Evolutionary conservation across 192 early-diverging fungal genomes (phyloP).

Genomic region (Backusella morwellensis): DNA sequence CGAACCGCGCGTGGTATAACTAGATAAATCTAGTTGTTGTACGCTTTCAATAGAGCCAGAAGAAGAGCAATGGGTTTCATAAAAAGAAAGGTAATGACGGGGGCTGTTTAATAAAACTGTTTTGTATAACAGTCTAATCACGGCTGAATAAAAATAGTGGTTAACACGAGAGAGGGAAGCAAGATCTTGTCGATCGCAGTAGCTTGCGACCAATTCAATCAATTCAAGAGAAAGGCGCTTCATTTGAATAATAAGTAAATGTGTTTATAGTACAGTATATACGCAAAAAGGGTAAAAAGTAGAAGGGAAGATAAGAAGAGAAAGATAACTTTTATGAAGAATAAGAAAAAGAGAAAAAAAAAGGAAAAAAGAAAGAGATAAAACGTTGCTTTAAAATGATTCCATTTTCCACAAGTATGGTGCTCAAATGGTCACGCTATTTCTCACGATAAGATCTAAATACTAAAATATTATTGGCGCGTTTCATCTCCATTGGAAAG

Average conservation of each 20-base stretch:
- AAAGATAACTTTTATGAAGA: not conserved
- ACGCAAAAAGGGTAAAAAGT: not conserved
- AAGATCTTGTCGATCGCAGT: not conserved
- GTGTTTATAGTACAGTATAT: not conserved
- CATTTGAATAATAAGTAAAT: not conserved
- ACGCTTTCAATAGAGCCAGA: not conserved
- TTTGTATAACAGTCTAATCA: not conserved
- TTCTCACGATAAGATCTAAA: conserved; percentile 2
- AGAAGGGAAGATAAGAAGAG: not conserved
- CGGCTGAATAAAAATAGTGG: conserved; percentile 5
- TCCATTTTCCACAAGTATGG: not conserved
- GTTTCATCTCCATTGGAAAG: not conserved
- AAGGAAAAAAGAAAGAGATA: not conserved
- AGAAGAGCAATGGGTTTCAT: not conserved
- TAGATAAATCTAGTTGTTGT: conserved; percentile 15
- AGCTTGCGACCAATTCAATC: conserved; percentile 8
- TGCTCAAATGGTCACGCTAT: conserved; percentile 1
- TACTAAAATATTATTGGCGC: not conserved
- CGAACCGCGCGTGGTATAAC: conserved; percentile 20
- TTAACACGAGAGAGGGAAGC: not conserved
- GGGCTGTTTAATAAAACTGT: conserved; percentile 9
- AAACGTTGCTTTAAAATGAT: not conserved
- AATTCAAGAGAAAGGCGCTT: not conserved
- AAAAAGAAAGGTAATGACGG: conserved; percentile 12
- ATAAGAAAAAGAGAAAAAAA: not conserved